Conservation (phyloP, 164 flowering plant species). For the Sextonia rubra region DNA sequence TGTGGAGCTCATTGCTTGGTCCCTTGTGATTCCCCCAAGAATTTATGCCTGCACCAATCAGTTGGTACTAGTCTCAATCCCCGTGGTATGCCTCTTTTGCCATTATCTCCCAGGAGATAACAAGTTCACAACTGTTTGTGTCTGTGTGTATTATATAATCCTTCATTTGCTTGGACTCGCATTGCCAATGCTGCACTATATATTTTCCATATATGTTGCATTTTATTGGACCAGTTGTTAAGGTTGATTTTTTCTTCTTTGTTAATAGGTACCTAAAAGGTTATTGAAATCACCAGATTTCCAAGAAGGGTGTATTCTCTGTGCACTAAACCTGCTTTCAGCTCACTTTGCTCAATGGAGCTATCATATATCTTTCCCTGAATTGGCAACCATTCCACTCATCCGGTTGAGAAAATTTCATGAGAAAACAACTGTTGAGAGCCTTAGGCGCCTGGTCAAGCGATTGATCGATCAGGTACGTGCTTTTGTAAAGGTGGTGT, state of each 20-base stretch:
- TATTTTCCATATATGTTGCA: no score
- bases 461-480: conserved; percentile 83
- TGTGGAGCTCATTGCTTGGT: no score
- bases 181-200: no score
- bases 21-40: no score
- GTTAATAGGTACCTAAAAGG: conserved; percentile 71
- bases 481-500: background rate
- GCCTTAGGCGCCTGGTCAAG: conserved; percentile 49
- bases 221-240: background rate
- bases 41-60: no score
- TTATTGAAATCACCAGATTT: conserved; percentile 63
- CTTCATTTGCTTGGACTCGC: no score
- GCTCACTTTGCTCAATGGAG: conserved; percentile 88
- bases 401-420: conserved; percentile 56
- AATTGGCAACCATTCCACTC: conserved; percentile 80
- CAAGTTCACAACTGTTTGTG: no score
- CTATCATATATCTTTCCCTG: conserved; percentile 91
- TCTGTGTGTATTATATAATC: no score
- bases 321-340: conserved; percentile 63
- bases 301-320: conserved; percentile 58
- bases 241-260: background rate
- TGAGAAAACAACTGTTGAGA: conserved; percentile 49
- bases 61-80: no score
- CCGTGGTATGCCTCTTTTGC: no score
- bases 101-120: no score